phyloP scores from a whole-genome alignment of 352 stramenopile genomes.

The Paralagenidium karlingii region DNA sequence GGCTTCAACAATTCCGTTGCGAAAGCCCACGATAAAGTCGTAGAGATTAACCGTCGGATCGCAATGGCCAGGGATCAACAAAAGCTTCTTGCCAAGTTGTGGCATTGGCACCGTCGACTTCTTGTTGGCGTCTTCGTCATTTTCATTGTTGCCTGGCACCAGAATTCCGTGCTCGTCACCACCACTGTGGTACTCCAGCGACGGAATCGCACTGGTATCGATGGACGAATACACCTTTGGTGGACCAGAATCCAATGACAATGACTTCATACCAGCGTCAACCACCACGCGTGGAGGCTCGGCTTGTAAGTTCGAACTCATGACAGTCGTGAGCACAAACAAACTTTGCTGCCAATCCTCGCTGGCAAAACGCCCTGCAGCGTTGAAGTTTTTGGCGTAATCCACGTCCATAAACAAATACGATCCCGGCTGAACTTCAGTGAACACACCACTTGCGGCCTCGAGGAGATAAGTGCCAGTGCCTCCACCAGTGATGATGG shows the following conservation, averaged over 20 bases:
- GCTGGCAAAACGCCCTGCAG: conserved; percentile 15
- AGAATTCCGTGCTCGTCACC: conserved; percentile 63
- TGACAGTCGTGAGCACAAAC: conserved; percentile 58
- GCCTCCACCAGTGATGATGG: conserved; percentile 54
- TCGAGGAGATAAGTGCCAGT: conserved; percentile 60
- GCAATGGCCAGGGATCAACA: conserved; percentile 52
- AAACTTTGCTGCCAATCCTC: conserved; percentile 45
- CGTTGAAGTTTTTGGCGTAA: conserved; percentile 39
- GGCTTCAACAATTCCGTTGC: conserved; percentile 26
- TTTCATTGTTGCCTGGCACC: conserved; percentile 6
- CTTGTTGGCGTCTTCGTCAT: not conserved
- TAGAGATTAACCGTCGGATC: conserved; percentile 73
- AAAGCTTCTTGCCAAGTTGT: conserved; percentile 29
- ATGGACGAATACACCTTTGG: conserved; percentile 35
- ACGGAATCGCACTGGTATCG: conserved; percentile 15
- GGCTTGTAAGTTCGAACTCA: conserved; percentile 24
- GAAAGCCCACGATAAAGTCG: conserved; percentile 52
- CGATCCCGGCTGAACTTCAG: conserved; percentile 61
- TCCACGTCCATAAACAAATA: conserved; percentile 72
- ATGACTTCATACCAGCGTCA: conserved; percentile 60
- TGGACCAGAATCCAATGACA: conserved; percentile 47
- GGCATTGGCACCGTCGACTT: conserved; percentile 21
- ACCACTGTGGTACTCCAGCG: conserved; percentile 38
- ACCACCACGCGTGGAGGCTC: conserved; percentile 34
- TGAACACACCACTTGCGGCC: conserved; percentile 44